Base-by-base conservation (phyloP, 805 yeast genomes). In the Nakazawaea anatomiae region DNA sequence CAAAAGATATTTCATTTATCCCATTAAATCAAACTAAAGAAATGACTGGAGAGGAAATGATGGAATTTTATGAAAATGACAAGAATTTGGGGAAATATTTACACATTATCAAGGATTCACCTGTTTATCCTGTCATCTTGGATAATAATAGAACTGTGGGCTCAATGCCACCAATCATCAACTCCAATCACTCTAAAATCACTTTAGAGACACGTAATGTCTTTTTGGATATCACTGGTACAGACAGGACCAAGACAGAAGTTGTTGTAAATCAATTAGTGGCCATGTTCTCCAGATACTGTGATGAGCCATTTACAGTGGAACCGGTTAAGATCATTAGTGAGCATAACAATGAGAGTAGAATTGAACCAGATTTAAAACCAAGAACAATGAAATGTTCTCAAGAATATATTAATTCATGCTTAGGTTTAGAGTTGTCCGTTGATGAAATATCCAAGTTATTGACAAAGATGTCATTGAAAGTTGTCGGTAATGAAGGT, bases 161-260 rank as follows among this genome's bases (percentile, higher is more conserved):
- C 61, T 91, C 98, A 6, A 71, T 94, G 75, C 99, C 99, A 47
- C 99, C 99, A 57, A 86, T 94, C 64, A 95, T 94, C 74, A 94
- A 94, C 74, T 86, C 96, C 39, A 85, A 94, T 63, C 87, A 78
- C 65, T 85, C 96, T 47, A 95, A 95, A 73, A 89, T 94, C 61
- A 75, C 94, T 18, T 69, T 90, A 56, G 76, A 88, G 52, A 92
- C 99, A 55, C 83, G 73, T 58, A 91, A 94, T 62, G 87, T 95
- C 54, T 89, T 92, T 68, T 83, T 94, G 60, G 99, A 94, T 58
- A 80, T 89, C 52, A 92, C 98, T 14, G 99, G 96, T 57, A 89
- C 96, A 47, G 99, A 94, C 67, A 87, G 72, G 67, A 92, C 99
- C 55, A 95, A 95, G 71, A 86, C 90, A 46, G 97, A 89, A 63